Conservation (phyloP, 805 yeast species). For the Priceomyces fermenticarens region DNA sequence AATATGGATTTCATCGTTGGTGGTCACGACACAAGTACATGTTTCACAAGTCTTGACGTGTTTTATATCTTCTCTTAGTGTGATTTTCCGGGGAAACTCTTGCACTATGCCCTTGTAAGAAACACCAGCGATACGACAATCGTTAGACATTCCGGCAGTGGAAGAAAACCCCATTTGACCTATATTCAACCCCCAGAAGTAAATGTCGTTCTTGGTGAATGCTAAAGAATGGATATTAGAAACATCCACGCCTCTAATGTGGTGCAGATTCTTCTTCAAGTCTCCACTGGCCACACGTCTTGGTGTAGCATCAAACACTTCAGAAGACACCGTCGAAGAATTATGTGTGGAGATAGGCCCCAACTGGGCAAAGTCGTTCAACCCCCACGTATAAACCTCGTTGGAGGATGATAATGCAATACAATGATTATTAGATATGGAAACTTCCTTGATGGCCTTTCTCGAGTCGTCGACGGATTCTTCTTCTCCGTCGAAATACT, state of each 20-base stretch:
- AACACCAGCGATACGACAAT: slow-evolving; percentile 26
- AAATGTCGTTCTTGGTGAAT: slow-evolving; percentile 46
- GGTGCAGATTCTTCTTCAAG: slow-evolving; percentile 26
- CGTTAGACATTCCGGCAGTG: slow-evolving; percentile 11
- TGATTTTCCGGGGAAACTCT: slow-evolving; percentile 35
- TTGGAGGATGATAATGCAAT: slow-evolving; percentile 52
- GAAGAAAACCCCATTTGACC: slow-evolving; percentile 73
- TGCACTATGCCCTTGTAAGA: slow-evolving; percentile 37
- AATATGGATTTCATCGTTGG: slow-evolving; percentile 58
- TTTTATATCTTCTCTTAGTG: slow-evolving; percentile 49
- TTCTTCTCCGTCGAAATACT: slow-evolving; percentile 20
- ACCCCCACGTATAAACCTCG: slow-evolving; percentile 77
- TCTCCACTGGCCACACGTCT: slow-evolving; percentile 40
- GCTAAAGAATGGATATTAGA: slow-evolving; percentile 71
- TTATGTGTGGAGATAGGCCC: slow-evolving; percentile 38
- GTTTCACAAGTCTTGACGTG: slow-evolving; percentile 63
- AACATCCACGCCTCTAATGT: slow-evolving; percentile 49
- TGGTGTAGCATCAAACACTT: slow-evolving; percentile 37
- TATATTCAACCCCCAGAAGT: slow-evolving; percentile 73
- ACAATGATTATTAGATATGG: slow-evolving; percentile 66
- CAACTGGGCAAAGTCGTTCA: slow-evolving; percentile 62
- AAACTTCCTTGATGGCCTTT: slow-evolving; percentile 29
- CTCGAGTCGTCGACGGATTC: background rate
- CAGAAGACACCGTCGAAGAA: slow-evolving; percentile 14
- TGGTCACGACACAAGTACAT: slow-evolving; percentile 64